phyloP scores from a whole-genome alignment of 2,329 filamentous ascomycete genomes.

The Ceratocystis alfenasii region DNA sequence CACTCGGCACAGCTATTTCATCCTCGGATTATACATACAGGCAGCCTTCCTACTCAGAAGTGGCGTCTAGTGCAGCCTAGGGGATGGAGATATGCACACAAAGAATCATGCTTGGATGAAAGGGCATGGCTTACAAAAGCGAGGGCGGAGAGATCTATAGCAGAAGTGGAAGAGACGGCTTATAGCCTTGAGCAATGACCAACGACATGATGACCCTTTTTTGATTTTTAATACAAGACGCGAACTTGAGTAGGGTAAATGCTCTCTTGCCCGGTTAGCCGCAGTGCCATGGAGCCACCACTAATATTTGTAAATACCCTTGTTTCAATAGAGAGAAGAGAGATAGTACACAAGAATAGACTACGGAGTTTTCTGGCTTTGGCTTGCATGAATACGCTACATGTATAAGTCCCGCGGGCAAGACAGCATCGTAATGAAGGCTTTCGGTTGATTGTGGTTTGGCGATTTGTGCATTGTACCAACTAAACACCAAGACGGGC shows the following conservation, averaged over 20 bases:
- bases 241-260: not conserved
- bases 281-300: not conserved
- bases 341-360: not conserved
- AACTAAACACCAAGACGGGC: no score
- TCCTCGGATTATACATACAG: slow-evolving; percentile 13
- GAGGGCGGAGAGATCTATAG: not conserved
- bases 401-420: not conserved
- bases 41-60: slow-evolving; percentile 10
- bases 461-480: no score
- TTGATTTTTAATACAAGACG: not conserved
- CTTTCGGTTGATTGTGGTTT: no score
- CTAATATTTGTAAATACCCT: not conserved
- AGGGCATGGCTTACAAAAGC: not conserved
- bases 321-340: not conserved
- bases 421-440: no score
- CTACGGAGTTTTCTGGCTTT: slow-evolving; percentile 2
- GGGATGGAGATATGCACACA: not conserved
- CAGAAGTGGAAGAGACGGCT: not conserved
- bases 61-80: not conserved
- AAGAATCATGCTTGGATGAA: not conserved
- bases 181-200: not conserved
- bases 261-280: not conserved
- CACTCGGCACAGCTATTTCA: slow-evolving; percentile 13
- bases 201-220: slow-evolving; percentile 3
- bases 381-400: not conserved